These are phyloP conservation scores for Phialophora tarda DNA, from an alignment of 2,329 filamentous ascomycete species.

Conservation along the genomic window DNA sequence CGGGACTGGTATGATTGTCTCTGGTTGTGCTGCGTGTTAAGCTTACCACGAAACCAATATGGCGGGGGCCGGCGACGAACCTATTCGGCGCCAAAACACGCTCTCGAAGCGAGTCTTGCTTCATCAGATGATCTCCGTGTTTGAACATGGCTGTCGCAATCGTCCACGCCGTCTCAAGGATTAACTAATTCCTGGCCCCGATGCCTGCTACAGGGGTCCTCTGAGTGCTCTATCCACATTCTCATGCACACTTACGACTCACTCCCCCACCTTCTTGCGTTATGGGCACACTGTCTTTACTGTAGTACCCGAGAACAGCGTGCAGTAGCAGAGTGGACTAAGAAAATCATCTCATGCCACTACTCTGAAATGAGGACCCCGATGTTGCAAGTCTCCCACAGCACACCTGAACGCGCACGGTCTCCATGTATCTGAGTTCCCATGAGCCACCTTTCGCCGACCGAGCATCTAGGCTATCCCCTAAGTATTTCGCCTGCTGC, in stretches of 20 bases:
- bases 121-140: constrained; percentile 19
- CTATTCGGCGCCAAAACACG: constrained; percentile 3
- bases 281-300: constrained; percentile 1
- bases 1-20: not conserved
- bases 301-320: not conserved
- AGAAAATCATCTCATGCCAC: constrained; percentile 15
- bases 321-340: constrained; percentile 14
- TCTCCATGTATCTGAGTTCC: not conserved
- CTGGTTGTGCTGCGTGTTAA: not conserved
- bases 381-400: constrained; percentile 10
- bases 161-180: constrained; percentile 15
- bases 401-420: constrained; percentile 3
- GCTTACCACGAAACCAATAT: constrained; percentile 1
- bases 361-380: not conserved
- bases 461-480: not conserved
- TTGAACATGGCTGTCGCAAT: constrained; percentile 21
- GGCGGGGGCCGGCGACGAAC: not conserved
- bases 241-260: constrained; percentile 8
- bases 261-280: constrained; percentile 15
- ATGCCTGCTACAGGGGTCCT: not conserved
- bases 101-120: constrained; percentile 21
- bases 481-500: constrained; percentile 18
- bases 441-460: not conserved
- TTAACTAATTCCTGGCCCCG: constrained; percentile 4
- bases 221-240: not conserved